Evolutionary conservation across 805 yeast genomes (phyloP).

Genomic region (Cyberlindnera japonica): DNA sequence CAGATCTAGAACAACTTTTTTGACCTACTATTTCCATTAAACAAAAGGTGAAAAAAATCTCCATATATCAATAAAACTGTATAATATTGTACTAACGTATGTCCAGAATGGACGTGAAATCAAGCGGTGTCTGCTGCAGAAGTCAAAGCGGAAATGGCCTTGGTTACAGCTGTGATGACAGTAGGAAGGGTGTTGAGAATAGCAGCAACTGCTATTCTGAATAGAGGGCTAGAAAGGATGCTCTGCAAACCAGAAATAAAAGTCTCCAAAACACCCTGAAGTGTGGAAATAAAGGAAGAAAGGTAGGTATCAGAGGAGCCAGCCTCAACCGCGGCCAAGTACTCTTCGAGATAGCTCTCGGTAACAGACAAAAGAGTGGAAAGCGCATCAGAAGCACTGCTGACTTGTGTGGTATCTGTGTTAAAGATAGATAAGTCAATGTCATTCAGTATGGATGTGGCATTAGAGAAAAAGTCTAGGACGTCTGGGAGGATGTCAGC

Average conservation of each 20-base stretch:
- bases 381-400: neutral
- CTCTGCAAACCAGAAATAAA: conserved; percentile 1
- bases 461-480: neutral
- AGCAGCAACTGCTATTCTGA: conserved; percentile 1
- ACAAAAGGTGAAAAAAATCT: too few relatives aligned
- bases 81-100: too few relatives aligned
- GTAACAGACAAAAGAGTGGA: neutral
- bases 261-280: neutral
- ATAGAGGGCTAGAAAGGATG: neutral
- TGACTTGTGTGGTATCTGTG: conserved; percentile 3
- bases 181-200: conserved; percentile 2
- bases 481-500: neutral
- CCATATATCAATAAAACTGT: too few relatives aligned
- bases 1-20: too few relatives aligned
- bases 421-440: conserved; percentile 3
- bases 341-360: conserved; percentile 1
- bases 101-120: too few relatives aligned
- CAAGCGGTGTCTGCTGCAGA: too few relatives aligned
- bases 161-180: neutral
- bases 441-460: neutral
- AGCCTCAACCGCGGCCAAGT: neutral
- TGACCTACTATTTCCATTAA: too few relatives aligned
- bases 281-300: neutral
- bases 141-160: neutral
- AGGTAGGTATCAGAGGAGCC: neutral